Base-by-base conservation (phyloP, 2,329 filamentous ascomycete species). In the Escovopsis sp. region DNA sequence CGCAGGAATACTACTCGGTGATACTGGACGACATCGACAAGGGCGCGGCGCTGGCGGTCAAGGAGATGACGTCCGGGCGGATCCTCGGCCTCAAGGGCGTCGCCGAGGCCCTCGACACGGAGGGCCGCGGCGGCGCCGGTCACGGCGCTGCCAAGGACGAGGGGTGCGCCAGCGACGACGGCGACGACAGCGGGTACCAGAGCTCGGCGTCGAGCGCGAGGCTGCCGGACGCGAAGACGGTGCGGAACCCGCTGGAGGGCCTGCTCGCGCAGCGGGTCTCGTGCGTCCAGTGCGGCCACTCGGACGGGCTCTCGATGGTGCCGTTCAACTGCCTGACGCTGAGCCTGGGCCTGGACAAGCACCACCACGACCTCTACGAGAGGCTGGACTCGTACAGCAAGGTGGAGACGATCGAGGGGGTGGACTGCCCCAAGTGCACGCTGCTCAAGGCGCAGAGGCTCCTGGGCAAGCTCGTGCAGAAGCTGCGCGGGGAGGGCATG, bases 1-100 rank as follows among this genome's bases (percentile, higher is more conserved):
- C 91, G 5, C 91, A 96, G 57, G 91, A 98, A 59, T 98, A 96
- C 59, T 95, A 84, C 53, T 89, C 86, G 13, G 93, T 89, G 53
- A 71, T 98, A 12, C 61, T 95, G 38, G 86, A 89, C 50, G 80
- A 88, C 51, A 68, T 94, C 25, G 85, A 95, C 53, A 81, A 81
- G 53, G 85, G 93, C 54, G 68, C 85, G 34, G 64, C 67, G 15
- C 72, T 69, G 49, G 69, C 70, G 37, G 53, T 60, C 14, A 52
- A 57, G 6, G 43, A 25, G 7, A 11, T 41, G 14, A 25, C 44
- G 25, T 16, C 35, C 13, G 35, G 29, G 9, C 39, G 32, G 7
- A 31, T 43, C 12, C 20, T 27, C 13, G 41, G 44, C 10, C 32
- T 45, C 24, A 37, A 43, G 20, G 32, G 35, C 15, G 27, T 35